Conservation (phyloP, 1,284 basidiomycete species). For the Tilletia caries region DNA sequence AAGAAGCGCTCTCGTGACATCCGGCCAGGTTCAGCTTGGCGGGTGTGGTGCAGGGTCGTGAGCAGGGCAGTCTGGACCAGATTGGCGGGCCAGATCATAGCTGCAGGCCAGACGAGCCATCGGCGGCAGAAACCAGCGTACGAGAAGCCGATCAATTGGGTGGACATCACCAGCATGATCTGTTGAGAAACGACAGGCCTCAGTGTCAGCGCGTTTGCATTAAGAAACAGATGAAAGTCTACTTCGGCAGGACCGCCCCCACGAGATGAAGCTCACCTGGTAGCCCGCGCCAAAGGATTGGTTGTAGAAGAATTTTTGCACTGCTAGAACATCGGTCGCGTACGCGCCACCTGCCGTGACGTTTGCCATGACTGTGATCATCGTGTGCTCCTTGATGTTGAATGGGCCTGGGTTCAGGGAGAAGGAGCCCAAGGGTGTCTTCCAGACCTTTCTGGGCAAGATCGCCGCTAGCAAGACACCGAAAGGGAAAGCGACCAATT, state of each 20-base stretch:
- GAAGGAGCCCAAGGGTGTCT: conserved; percentile 25
- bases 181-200: not conserved
- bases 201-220: conserved; percentile 49
- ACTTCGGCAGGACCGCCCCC: no score
- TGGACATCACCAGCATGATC: conserved; percentile 55
- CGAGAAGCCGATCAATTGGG: conserved; percentile 54
- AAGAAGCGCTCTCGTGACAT: conserved; percentile 57
- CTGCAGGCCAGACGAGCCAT: conserved; percentile 46
- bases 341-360: conserved; percentile 55
- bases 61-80: conserved; percentile 42
- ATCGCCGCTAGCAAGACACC: conserved; percentile 32
- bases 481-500: conserved; percentile 39
- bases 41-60: conserved; percentile 33
- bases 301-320: conserved; percentile 30
- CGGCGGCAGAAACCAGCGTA: conserved; percentile 43
- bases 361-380: conserved; percentile 54
- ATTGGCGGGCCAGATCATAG: conserved; percentile 48
- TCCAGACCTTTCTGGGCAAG: conserved; percentile 29
- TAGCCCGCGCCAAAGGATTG: conserved; percentile 18
- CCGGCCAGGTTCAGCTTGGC: conserved; percentile 20
- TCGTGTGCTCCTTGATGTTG: conserved; percentile 49
- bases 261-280: conserved; percentile 24
- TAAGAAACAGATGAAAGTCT: no score
- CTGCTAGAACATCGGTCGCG: conserved; percentile 51
- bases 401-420: conserved; percentile 45